Conservation (phyloP, 2,329 filamentous ascomycete species). For the Septoria petroselini region DNA sequence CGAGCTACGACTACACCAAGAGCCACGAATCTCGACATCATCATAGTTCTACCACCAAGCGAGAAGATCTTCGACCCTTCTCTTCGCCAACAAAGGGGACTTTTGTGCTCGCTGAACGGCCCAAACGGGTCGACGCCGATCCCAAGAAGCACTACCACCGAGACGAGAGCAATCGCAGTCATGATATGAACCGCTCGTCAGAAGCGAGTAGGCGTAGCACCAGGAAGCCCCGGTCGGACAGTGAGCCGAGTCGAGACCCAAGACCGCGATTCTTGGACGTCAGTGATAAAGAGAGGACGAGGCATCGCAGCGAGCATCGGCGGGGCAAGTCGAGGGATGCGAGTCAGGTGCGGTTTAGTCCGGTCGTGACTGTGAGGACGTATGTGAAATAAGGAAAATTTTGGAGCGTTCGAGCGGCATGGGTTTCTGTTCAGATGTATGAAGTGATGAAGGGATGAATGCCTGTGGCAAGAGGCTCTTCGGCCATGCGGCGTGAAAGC, state of each 20-base stretch:
- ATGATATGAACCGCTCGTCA: not conserved
- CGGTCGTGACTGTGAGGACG: constrained; percentile 7
- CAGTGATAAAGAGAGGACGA: not conserved
- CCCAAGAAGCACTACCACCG: not conserved
- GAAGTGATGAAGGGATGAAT: not conserved
- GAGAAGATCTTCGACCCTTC: not conserved
- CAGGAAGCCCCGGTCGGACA: not conserved
- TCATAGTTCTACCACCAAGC: not conserved
- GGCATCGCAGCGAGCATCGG: not conserved
- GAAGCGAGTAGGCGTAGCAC: not conserved
- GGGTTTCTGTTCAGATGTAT: not conserved
- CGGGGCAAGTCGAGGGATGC: not conserved
- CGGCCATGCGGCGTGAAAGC: no score
- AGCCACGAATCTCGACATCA: not conserved
- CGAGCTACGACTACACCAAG: not conserved
- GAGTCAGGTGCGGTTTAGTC: constrained; percentile 8
- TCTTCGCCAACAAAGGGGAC: not conserved
- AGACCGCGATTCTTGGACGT: constrained; percentile 2
- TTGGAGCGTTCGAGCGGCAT: not conserved
- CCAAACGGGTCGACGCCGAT: not conserved
- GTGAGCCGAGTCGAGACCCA: not conserved
- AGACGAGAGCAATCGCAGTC: not conserved
- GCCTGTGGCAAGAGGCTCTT: no score
- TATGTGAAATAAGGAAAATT: not conserved
- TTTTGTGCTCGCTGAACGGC: not conserved